These are phyloP conservation scores for Annulohypoxylon maeteangense DNA, from an alignment of 495 filamentous ascomycete genomes.

Conservation along the genomic window DNA sequence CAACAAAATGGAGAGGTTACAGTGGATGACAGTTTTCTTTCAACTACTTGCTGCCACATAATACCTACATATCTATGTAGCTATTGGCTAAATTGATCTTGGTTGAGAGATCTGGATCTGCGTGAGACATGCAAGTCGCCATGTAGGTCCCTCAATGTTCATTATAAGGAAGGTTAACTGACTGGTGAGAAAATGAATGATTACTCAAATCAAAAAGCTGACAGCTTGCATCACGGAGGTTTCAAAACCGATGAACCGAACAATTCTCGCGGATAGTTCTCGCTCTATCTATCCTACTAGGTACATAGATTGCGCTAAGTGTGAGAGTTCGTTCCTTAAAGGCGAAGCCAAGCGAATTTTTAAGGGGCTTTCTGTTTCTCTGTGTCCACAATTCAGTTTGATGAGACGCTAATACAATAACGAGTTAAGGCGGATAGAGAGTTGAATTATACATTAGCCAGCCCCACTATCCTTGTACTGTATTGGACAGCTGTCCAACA, in stretches of 20 bases:
- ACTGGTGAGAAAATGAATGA: constrained; percentile 8
- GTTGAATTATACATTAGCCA: constrained; percentile 8
- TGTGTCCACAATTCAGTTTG: constrained; percentile 24
- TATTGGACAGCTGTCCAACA: constrained; percentile 34
- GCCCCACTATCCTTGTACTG: constrained; percentile 25
- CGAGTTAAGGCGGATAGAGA: constrained; percentile 12
- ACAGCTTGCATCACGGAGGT: constrained; percentile 1
- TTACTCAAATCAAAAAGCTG: constrained; percentile 8
- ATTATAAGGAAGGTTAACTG: constrained; percentile 20
- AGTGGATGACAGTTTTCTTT: neutral
- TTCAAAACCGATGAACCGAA: constrained; percentile 27
- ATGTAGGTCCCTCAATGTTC: constrained; percentile 9
- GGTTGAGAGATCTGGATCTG: constrained; percentile 41
- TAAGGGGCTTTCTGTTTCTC: constrained; percentile 7
- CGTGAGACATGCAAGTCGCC: constrained; percentile 23
- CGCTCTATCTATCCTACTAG: constrained; percentile 1
- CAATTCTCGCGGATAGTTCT: neutral
- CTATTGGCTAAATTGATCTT: constrained; percentile 22
- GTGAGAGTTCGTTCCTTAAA: constrained; percentile 1
- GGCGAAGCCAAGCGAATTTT: constrained; percentile 15
- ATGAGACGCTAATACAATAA: constrained; percentile 41
- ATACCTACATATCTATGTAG: neutral
- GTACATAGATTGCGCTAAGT: constrained; percentile 24
- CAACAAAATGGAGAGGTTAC: constrained; percentile 7
- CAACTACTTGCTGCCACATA: neutral